phyloP scores from a whole-genome alignment of 1,284 basidiomycete genomes.

The Cutaneotrichosporon sp. region DNA sequence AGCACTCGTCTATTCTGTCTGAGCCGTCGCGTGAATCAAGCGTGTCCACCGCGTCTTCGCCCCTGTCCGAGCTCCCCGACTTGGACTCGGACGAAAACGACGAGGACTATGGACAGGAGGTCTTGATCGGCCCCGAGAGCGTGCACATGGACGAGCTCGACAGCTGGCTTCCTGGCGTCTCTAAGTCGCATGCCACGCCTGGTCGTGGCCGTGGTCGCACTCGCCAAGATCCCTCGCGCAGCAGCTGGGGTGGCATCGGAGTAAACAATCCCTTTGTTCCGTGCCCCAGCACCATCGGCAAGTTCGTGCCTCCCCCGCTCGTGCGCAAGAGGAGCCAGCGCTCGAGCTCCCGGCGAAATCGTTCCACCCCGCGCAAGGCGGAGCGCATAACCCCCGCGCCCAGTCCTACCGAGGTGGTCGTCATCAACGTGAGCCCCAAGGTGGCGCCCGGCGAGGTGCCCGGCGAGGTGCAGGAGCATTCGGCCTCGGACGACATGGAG shows the following conservation, averaged over 20 bases:
- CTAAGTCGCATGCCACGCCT: conserved; percentile 28
- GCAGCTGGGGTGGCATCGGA: conserved; percentile 47
- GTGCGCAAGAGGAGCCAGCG: conserved; percentile 23
- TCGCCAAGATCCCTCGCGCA: conserved; percentile 18
- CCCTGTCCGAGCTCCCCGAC: conserved; percentile 36
- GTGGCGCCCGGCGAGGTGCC: background rate
- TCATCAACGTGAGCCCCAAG: conserved; percentile 4
- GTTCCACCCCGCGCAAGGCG: conserved; percentile 21
- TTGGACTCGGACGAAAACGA: conserved; percentile 17
- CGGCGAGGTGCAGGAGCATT: background rate
- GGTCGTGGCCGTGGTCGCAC: conserved; percentile 26
- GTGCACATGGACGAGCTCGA: conserved; percentile 48
- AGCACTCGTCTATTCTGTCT: conserved; percentile 21
- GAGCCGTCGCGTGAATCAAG: conserved; percentile 23
- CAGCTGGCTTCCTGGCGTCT: conserved; percentile 37
- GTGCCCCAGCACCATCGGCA: conserved; percentile 11
- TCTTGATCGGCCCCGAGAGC: conserved; percentile 46
- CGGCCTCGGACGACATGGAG: conserved; percentile 18
- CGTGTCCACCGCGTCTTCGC: conserved; percentile 32
- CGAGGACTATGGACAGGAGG: conserved; percentile 24
- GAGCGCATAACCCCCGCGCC: conserved; percentile 19
- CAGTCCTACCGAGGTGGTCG: conserved; percentile 11
- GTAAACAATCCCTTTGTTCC: conserved; percentile 32
- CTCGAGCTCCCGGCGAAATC: conserved; percentile 14
- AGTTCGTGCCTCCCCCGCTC: conserved; percentile 18